phyloP scores from a whole-genome alignment of 805 yeast species.

The Kluyveromyces lactis region DNA sequence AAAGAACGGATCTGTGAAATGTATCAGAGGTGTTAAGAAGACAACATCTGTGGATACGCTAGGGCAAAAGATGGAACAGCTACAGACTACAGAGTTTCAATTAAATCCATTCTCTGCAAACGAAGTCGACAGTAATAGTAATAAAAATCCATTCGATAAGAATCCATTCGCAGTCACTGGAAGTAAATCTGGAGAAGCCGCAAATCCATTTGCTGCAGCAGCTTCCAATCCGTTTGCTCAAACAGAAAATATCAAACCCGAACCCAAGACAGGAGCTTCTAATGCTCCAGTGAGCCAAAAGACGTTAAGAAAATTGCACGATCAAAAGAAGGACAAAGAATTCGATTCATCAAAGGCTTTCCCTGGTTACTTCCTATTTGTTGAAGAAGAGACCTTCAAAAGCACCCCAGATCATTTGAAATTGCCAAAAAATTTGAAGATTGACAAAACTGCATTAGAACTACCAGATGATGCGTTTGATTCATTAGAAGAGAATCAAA shows the following conservation, averaged over 20 bases:
- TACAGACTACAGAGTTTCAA: constrained; percentile 34
- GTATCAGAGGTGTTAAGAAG: constrained; percentile 65
- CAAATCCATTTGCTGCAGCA: constrained; percentile 32
- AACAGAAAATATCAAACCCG: constrained; percentile 1
- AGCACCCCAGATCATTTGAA: constrained; percentile 37
- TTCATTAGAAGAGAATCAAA: constrained; percentile 22
- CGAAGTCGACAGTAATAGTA: constrained; percentile 1
- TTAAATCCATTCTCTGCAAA: constrained; percentile 29
- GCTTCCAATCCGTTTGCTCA: constrained; percentile 18
- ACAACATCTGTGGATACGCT: constrained; percentile 31
- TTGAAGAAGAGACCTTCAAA: constrained; percentile 62
- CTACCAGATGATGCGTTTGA: constrained; percentile 31
- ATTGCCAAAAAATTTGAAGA: constrained; percentile 44
- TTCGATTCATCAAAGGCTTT: constrained; percentile 29
- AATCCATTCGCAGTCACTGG: constrained; percentile 12
- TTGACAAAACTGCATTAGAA: constrained; percentile 43
- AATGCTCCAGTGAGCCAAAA: constrained; percentile 18
- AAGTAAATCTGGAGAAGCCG: constrained; percentile 25
- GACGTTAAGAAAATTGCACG: constrained; percentile 26
- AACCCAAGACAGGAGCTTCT: constrained; percentile 13
- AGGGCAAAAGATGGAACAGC: constrained; percentile 35
- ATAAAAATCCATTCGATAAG: constrained; percentile 23
- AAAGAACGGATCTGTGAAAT: constrained; percentile 61
- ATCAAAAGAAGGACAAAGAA: constrained; percentile 16
- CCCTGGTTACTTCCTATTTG: constrained; percentile 60